Evolutionary conservation across 495 filamentous ascomycete species (phyloP).

Genomic region (Penicillium antarcticum): DNA sequence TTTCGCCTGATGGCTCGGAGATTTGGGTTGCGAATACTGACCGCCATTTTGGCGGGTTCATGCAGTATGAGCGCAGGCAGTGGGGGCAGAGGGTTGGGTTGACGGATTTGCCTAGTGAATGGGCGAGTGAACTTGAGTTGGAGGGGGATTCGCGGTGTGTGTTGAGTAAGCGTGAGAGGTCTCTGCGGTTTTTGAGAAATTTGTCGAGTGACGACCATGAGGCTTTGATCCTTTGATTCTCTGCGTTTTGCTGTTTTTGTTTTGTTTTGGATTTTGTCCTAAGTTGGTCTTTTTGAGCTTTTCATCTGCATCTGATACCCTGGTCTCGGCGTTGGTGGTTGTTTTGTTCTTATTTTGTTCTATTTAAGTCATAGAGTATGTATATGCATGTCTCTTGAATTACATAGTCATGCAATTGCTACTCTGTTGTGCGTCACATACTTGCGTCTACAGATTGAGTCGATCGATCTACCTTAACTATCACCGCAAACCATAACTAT

Average conservation of each 20-base stretch:
- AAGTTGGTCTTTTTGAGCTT: constrained; percentile 5
- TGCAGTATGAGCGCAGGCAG: constrained; percentile 66
- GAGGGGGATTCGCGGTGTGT: constrained; percentile 35
- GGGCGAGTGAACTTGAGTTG: constrained; percentile 33
- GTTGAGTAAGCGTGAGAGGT: constrained; percentile 29
- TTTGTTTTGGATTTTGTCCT: constrained; percentile 1
- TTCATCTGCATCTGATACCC: constrained; percentile 28
- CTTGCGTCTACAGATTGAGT: no score
- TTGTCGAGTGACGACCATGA: constrained; percentile 36
- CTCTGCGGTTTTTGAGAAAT: constrained; percentile 32
- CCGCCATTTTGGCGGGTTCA: constrained; percentile 69
- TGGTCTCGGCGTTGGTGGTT: constrained; percentile 14
- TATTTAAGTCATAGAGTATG: not conserved
- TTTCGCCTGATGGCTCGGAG: constrained; percentile 66
- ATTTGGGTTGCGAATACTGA: constrained; percentile 77
- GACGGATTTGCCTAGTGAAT: constrained; percentile 35
- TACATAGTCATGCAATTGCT: no score
- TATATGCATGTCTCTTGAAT: not conserved
- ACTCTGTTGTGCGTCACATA: no score
- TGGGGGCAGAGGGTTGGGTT: constrained; percentile 34
- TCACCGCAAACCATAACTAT: no score
- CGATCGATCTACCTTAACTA: no score
- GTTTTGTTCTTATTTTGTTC: not conserved
- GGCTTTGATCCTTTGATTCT: constrained; percentile 26
- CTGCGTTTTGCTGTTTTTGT: constrained; percentile 12